Evolutionary conservation across 129 eudicot genomes (phyloP).

Genomic region (Pulicaria dysenterica): DNA sequence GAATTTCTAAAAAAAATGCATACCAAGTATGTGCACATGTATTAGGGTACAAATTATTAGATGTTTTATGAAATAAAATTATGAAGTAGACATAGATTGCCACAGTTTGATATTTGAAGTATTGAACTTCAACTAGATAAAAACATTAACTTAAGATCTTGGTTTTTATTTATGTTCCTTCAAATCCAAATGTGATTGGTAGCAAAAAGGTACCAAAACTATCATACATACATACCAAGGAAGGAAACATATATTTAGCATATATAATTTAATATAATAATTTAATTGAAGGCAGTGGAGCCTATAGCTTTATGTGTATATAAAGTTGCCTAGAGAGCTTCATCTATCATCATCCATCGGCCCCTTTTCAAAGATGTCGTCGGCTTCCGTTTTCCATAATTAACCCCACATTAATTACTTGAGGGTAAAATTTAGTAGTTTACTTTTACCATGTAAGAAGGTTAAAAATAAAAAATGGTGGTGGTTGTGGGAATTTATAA

Average conservation of each 20-base stretch:
- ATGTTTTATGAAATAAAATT: no score
- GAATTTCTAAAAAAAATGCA: no score
- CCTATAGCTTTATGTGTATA: not conserved
- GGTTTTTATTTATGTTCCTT: not conserved
- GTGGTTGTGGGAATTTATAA: conserved; percentile 27
- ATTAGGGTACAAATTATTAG: no score
- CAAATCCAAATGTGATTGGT: not conserved
- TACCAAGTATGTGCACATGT: no score
- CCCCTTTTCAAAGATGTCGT: conserved; percentile 15
- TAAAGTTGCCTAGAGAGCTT: conserved; percentile 13
- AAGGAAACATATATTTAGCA: not conserved
- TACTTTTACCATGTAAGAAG: no score
- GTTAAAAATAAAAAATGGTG: not conserved
- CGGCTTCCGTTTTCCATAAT: not conserved
- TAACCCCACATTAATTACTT: no score
- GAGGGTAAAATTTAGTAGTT: no score
- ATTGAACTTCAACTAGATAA: not conserved
- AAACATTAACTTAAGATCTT: not conserved
- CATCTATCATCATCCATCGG: not conserved
- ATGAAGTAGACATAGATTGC: no score
- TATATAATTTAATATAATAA: not conserved
- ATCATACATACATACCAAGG: no score
- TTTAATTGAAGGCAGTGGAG: not conserved
- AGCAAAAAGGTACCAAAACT: no score
- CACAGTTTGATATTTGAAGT: no score